Percentiles rank a stretch among this genome's conserved stretches.
These are phyloP conservation scores for Suillus hirtellus DNA, from an alignment of 768 basidiomycete genomes.

Conservation along the genomic window DNA sequence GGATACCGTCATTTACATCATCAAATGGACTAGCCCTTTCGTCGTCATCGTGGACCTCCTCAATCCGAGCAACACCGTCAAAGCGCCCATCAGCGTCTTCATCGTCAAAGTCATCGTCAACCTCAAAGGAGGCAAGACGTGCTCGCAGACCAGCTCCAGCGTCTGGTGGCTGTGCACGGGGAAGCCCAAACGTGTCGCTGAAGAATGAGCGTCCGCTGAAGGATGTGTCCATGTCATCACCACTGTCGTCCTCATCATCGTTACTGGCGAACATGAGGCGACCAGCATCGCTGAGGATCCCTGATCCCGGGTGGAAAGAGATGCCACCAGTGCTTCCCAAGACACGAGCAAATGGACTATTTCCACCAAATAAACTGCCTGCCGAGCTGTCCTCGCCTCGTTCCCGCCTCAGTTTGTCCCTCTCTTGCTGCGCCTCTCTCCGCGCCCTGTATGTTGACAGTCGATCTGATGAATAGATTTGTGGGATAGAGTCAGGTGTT, in stretches of 20 bases:
- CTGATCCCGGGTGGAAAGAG: conserved; percentile 58
- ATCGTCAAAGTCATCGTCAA: conserved; percentile 39
- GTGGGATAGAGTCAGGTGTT: conserved; percentile 75
- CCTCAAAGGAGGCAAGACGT: conserved; percentile 64
- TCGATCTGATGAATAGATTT: conserved; percentile 70
- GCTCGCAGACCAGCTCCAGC: conserved; percentile 58
- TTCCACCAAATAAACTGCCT: conserved; percentile 35
- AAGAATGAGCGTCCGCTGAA: conserved; percentile 45
- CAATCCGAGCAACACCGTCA: conserved; percentile 16
- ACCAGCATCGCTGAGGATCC: conserved; percentile 49
- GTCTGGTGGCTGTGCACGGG: conserved; percentile 46
- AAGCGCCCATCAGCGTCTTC: conserved; percentile 19
- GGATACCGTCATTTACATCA: conserved; percentile 34
- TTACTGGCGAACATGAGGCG: conserved; percentile 61
- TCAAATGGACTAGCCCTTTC: conserved; percentile 31
- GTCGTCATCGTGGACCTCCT: conserved; percentile 37
- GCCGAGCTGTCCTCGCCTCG: conserved; percentile 34
- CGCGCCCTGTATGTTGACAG: conserved; percentile 63
- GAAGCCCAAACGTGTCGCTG: conserved; percentile 45
- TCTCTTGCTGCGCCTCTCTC: conserved; percentile 55
- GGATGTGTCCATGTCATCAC: conserved; percentile 43
- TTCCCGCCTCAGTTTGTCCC: conserved; percentile 40
- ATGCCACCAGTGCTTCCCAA: conserved; percentile 62
- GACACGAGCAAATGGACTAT: conserved; percentile 51
- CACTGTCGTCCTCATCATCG: conserved; percentile 61